Evolutionary conservation across 495 filamentous ascomycete genomes (phyloP), one percentile per base, ranked within the genome.

Genomic region (Daldinia caldariorum): DNA sequence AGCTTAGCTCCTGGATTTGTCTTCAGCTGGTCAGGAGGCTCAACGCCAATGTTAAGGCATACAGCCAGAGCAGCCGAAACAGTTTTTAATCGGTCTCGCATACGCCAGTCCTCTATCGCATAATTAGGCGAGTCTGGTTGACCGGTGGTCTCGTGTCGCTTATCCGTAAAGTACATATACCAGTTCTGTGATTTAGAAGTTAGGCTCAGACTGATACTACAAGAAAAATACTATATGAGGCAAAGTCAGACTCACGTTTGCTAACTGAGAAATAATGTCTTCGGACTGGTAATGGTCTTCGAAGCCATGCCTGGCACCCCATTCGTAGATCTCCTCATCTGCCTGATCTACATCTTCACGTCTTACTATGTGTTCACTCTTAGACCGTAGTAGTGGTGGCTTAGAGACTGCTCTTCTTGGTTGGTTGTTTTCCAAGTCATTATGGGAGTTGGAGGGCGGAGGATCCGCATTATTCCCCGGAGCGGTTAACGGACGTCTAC

Each of bases 111-210:
- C 74, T 94, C 89, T 12, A 94, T 87, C 58, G 86, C 83, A 66
- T 83, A 85, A 34, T 78, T 72, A 6, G 80, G 76, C 16, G 77
- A 62, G 76, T 94, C 91, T 9, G 96, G 93, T 61, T 95, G 92
- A 16, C 95, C 96, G 38, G 94, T 93, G n/a, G 93, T 95, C 77
- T 98, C 95, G 77, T 98, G 95, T 29, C 93, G 89, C 78, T 98
- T 98, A 77, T 98, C 95, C 51, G 93, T 97, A 77, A 91, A 99
- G 79, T 98, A 99, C 94, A 97, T 97, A 82, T 94, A 97, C 86
- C 97, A 98, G 64, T 86, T 89, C 90, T 94, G 79, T n/a, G 3
- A 53, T 37, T 12, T 2, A 2, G 37, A 53, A 39, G 69, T 78
- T 69, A 79, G 76, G 58, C 18, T 22, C 29, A 83, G 82, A 79